A percentile compares a stretch with the other conserved stretches of the same genome.
phyloP scores from a whole-genome alignment of 768 basidiomycete species.

The Tephrocybe sp. region DNA sequence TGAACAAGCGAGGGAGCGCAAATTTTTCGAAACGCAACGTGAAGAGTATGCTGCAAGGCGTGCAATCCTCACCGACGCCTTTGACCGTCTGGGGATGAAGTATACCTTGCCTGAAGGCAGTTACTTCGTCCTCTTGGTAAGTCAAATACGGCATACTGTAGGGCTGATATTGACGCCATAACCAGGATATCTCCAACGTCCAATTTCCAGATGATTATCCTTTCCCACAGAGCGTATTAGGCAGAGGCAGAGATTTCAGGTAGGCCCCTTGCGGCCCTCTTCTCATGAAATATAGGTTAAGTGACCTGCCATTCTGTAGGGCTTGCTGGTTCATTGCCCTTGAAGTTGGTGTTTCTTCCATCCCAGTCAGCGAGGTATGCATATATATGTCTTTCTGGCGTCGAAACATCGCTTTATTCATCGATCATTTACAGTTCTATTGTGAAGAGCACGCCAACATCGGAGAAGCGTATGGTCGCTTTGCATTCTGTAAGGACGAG shows the following conservation, averaged over 20 bases:
- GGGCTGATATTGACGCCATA: background rate
- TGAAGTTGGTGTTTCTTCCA: constrained; percentile 88
- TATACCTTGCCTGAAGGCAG: constrained; percentile 89
- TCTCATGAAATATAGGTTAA: background rate
- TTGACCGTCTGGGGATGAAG: constrained; percentile 79
- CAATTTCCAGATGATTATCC: constrained; percentile 83
- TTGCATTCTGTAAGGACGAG: constrained; percentile 95
- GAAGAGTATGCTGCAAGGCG: constrained; percentile 82
- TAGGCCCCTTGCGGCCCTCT: constrained; percentile 23
- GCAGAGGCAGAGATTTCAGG: constrained; percentile 88
- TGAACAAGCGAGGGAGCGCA: constrained; percentile 68
- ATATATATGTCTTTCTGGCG: background rate
- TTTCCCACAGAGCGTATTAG: constrained; percentile 73
- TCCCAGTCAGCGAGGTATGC: constrained; percentile 91
- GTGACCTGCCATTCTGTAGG: constrained; percentile 33
- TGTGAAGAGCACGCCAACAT: constrained; percentile 83
- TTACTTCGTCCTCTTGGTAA: constrained; percentile 86
- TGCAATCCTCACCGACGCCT: constrained; percentile 68
- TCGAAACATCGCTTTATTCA: constrained; percentile 3
- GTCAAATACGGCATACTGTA: constrained; percentile 15
- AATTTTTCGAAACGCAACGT: constrained; percentile 78
- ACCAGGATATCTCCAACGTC: constrained; percentile 73
- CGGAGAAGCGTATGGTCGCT: constrained; percentile 85
- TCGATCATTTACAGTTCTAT: constrained; percentile 66
- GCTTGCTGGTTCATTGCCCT: constrained; percentile 95